These are phyloP conservation scores for Wickerhamiella kurtzmanii DNA, from an alignment of 805 yeast genomes.

Conservation along the genomic window DNA sequence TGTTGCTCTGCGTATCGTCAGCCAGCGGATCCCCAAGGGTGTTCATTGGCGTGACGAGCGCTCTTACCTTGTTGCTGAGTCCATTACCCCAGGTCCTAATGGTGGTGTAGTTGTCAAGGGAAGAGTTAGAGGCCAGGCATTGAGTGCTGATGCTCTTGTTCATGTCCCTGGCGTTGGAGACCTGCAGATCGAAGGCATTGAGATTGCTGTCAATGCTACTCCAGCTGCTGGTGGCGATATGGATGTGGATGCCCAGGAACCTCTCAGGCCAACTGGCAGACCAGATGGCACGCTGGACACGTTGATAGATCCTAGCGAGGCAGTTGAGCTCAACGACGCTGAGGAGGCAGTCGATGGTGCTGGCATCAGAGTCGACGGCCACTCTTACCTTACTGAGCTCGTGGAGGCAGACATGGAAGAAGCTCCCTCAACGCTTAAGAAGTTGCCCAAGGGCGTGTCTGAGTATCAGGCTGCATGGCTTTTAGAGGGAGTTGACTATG, in stretches of 20 bases:
- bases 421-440: conserved; percentile 23
- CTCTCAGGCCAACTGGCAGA: not conserved
- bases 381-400: conserved; percentile 32
- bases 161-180: conserved; percentile 89
- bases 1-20: conserved; percentile 58
- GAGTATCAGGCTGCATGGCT: conserved; percentile 70
- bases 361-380: conserved; percentile 48
- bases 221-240: too few species aligned
- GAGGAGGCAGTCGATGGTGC: conserved; percentile 23
- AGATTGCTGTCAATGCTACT: conserved; percentile 24
- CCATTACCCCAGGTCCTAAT: conserved; percentile 32
- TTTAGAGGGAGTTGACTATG: conserved; percentile 32
- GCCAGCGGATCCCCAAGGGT: conserved; percentile 78
- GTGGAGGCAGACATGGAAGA: conserved; percentile 24
- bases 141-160: conserved; percentile 61
- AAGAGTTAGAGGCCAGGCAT: conserved; percentile 59
- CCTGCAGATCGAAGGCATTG: conserved; percentile 54
- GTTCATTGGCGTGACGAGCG: conserved; percentile 89
- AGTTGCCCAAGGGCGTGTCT: conserved; percentile 57
- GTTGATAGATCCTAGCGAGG: conserved; percentile 6
- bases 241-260: conserved; percentile 17
- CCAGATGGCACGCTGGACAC: not conserved
- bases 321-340: conserved; percentile 14
- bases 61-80: conserved; percentile 73
- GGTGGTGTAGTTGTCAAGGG: conserved; percentile 56